Percentiles rank a stretch among this genome's conserved stretches.
These are phyloP conservation scores for Cylindrodendrum hubeiense DNA, from an alignment of 2,329 filamentous ascomycete genomes.

Conservation along the genomic window DNA sequence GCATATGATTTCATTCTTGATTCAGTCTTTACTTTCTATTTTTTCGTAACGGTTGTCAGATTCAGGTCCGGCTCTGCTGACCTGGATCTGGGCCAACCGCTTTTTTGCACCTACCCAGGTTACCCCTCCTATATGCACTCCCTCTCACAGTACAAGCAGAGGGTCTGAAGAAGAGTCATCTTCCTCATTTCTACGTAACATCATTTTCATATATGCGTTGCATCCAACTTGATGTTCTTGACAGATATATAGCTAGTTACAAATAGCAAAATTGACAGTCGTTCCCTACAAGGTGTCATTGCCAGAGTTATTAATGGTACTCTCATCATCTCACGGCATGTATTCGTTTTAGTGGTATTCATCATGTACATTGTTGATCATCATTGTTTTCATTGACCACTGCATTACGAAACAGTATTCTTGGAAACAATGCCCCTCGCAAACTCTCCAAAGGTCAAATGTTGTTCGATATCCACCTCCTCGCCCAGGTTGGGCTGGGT, in stretches of 20 bases:
- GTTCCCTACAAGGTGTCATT: not conserved
- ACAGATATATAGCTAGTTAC: not conserved
- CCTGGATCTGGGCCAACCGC: not conserved
- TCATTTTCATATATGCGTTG: not conserved
- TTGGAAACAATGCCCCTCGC: conserved; percentile 72
- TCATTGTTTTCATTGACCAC: not conserved
- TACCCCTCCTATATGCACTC: not conserved
- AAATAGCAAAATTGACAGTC: not conserved
- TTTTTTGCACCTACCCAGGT: not conserved
- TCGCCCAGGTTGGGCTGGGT: conserved; percentile 95
- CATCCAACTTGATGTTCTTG: not conserved
- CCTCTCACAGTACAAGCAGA: not conserved
- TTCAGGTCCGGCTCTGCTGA: not conserved
- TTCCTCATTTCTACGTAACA: not conserved
- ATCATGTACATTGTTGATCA: not conserved
- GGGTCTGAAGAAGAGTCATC: not conserved
- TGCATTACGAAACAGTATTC: conserved; percentile 63
- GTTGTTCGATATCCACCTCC: conserved; percentile 76
- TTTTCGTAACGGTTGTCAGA: not conserved
- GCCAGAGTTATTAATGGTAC: not conserved
- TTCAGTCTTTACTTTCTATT: not conserved
- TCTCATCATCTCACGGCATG: not conserved
- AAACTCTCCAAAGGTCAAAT: conserved; percentile 81
- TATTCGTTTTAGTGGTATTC: not conserved
- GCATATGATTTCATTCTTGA: not conserved